These are phyloP conservation scores for Salvia rosmarinus DNA, from an alignment of 257 asterid genomes.

Conservation along the genomic window DNA sequence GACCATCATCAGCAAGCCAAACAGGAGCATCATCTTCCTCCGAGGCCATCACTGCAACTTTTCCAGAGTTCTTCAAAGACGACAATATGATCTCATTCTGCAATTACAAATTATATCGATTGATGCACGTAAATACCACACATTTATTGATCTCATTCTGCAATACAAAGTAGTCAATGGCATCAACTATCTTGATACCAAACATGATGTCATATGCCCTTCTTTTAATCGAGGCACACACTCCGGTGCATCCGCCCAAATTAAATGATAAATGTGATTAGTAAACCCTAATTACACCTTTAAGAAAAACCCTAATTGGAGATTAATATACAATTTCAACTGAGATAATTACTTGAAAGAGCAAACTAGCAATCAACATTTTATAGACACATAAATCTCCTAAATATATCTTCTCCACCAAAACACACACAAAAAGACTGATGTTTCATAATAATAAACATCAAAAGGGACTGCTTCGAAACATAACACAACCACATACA, in stretches of 20 bases:
- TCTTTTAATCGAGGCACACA: not conserved
- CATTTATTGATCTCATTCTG: too few relatives aligned
- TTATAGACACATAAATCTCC: not conserved
- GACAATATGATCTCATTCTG: conserved; percentile 88
- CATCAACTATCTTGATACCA: not conserved
- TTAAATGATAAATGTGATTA: too few relatives aligned
- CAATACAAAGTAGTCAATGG: not conserved
- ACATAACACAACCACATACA: too few relatives aligned
- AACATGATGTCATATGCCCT: not conserved
- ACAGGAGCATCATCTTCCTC: conserved; percentile 93
- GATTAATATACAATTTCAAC: not conserved
- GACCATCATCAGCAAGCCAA: conserved; percentile 85
- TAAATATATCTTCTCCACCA: not conserved
- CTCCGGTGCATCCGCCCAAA: too few relatives aligned
- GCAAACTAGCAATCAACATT: not conserved
- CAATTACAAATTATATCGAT: conserved; percentile 18
- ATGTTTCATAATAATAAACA: not conserved
- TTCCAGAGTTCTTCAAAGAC: conserved; percentile 72
- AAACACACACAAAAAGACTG: not conserved
- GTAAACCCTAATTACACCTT: too few relatives aligned
- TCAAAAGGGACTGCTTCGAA: not conserved
- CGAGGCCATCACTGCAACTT: conserved; percentile 95
- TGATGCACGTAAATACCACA: too few relatives aligned
- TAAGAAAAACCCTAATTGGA: too few relatives aligned
- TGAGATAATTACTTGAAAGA: not conserved